Evolutionary conservation across 2,329 filamentous ascomycete genomes (phyloP), one percentile per base, ranked within the genome.

Genomic region (Trichophyton verrucosum): DNA sequence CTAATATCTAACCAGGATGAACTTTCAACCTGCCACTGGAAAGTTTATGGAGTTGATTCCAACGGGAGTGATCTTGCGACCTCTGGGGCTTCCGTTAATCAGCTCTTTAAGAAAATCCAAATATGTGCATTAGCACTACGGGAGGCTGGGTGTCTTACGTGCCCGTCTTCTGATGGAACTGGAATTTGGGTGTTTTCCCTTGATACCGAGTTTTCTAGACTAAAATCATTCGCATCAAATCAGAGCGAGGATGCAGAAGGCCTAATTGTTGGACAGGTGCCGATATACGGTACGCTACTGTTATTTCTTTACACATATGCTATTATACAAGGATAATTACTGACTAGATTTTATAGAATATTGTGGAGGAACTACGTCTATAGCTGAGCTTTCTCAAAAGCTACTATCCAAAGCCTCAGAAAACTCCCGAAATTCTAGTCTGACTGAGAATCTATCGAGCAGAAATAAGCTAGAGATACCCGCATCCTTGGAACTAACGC

Each of bases 1-100:
- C 27, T 49, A 42, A 47, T 6, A 42, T 6, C 17, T 24, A 20
- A 53, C 3, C 62, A 76, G 74, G 73, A 75, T 69, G 73, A 73
- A 38, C 75, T 75, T 66, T 74, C 73, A 63, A 72, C 68, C 42
- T 72, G 76, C 27, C 71, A 76, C 60, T 76, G 74, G 73, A 74
- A 73, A 65, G 71, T 65, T 24, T 65, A 65, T 51, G 38, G 40
- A n/a, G 40, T 62, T 47, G 49, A 58, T 40, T 46, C 60, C 22
- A 36, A 53, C 7, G 67, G 67, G 72, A 24, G 22, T 17, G n/a
- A 3, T n/a, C 22, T 42, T 36, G 38, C 7, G 7, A 57, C 6
- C 57, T 27, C 8, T 27, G 22, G 56, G 46, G 15, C 51, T 11
- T 17, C 13, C 46, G 20, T 44, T 15, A 15, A 27, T 60, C 20